These are phyloP conservation scores for Nepenthes alata DNA, from an alignment of 179 eudicot genomes.

Conservation along the genomic window DNA sequence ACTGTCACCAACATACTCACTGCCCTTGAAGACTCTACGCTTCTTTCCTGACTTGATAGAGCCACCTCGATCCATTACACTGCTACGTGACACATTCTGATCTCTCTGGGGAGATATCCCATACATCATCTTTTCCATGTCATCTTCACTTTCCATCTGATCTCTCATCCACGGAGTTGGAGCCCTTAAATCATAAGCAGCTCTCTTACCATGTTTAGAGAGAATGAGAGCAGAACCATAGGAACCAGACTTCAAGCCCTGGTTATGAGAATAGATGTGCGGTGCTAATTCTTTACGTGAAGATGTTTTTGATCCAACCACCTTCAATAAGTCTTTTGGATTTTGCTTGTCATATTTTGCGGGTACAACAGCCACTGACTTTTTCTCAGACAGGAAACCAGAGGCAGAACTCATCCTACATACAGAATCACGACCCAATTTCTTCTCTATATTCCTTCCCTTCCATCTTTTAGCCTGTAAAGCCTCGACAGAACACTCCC, in stretches of 20 bases:
- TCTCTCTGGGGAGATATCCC: constrained; percentile 44
- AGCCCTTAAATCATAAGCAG: constrained; percentile 29
- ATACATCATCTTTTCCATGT: constrained; percentile 36
- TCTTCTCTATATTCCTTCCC: constrained; percentile 34
- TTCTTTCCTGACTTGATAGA: constrained; percentile 40
- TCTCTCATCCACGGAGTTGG: constrained; percentile 22
- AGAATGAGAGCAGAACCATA: constrained; percentile 23
- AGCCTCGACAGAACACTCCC: constrained; percentile 44
- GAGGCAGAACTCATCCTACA: constrained; percentile 22
- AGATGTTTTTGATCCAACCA: constrained; percentile 31
- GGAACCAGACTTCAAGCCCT: constrained; percentile 37
- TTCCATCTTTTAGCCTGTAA: constrained; percentile 44
- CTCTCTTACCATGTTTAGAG: constrained; percentile 25
- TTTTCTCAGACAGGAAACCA: constrained; percentile 28
- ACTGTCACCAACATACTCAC: constrained; percentile 25
- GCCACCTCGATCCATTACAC: constrained; percentile 26
- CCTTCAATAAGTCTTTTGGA: constrained; percentile 40
- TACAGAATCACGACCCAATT: constrained; percentile 22
- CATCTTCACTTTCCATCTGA: constrained; percentile 25
- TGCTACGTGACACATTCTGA: constrained; percentile 21
- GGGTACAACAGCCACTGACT: constrained; percentile 22
- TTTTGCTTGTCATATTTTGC: constrained; percentile 33
- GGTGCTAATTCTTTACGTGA: constrained; percentile 25
- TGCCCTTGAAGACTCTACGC: constrained; percentile 29
- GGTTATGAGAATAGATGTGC: constrained; percentile 44